Conservation (phyloP, 2,329 filamentous ascomycete species). For the Mycocentrospora acerina region DNA sequence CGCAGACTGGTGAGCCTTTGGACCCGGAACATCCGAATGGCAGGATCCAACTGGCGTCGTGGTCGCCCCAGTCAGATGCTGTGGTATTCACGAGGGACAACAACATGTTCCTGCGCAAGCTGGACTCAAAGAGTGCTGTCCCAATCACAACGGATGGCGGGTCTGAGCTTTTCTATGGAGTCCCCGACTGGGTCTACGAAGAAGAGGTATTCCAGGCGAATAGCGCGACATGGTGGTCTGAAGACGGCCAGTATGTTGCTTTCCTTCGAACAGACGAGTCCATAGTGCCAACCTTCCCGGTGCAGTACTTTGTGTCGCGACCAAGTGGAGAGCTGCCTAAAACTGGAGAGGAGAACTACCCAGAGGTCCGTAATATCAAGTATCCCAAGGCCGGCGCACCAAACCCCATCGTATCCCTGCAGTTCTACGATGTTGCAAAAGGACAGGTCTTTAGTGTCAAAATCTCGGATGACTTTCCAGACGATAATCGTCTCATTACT, state of each 20-base stretch:
- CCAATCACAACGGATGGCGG: slow-evolving; percentile 87
- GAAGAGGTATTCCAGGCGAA: slow-evolving; percentile 79
- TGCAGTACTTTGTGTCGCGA: slow-evolving; percentile 88
- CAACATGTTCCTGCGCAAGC: slow-evolving; percentile 79
- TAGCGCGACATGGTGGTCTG: slow-evolving; percentile 92
- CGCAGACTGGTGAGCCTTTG: slow-evolving; percentile 74
- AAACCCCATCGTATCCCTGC: slow-evolving; percentile 84
- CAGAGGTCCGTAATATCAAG: slow-evolving; percentile 88
- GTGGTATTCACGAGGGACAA: slow-evolving; percentile 89
- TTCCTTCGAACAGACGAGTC: slow-evolving; percentile 95
- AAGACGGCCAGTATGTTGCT: slow-evolving; percentile 83
- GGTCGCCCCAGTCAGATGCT: slow-evolving; percentile 85
- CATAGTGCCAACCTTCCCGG: slow-evolving; percentile 82
- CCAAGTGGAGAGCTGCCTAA: slow-evolving; percentile 72
- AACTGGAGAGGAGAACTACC: slow-evolving; percentile 80
- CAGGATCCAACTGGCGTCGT: slow-evolving; percentile 79
- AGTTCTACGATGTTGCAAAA: slow-evolving; percentile 83
- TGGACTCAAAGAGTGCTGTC: slow-evolving; percentile 61
- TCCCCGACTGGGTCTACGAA: slow-evolving; percentile 97
- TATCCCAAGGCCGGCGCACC: slow-evolving; percentile 95
- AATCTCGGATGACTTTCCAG: slow-evolving; percentile 73
- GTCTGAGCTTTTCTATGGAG: slow-evolving; percentile 85
- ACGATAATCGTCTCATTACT: slow-evolving; percentile 85
- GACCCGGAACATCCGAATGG: slow-evolving; percentile 67
- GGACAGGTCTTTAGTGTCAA: slow-evolving; percentile 78